Base-by-base conservation (phyloP, 306 rosid genomes). In the Senna siamea region DNA sequence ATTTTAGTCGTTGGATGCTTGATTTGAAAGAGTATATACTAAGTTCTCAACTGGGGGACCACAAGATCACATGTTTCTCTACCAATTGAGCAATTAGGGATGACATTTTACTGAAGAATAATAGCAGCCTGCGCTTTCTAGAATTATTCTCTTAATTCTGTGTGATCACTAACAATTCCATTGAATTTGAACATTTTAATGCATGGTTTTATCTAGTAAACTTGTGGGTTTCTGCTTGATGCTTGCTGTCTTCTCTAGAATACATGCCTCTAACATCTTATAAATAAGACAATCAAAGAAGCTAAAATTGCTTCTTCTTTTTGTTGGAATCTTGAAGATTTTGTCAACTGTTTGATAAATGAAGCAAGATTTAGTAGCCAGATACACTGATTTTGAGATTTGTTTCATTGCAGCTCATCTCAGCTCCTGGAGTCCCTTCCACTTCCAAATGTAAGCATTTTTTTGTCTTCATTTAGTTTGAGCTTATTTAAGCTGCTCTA, bases 401-500 rank as follows among this genome's bases (percentile, higher is more conserved):
- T 75, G 59, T 73, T 79, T 88, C 53, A 8, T 75, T 79, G 87
- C 93, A 95, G 99, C 79, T 84, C 98, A 75, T 92, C 98, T 72
- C 99, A 95, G 82, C 91, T 92, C 69, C 69, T 92, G 84, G 99
- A 95, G 79, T 76, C 92, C 59, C 98, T 92, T 69, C 93, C 85
- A 11, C 97, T 95, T 63, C 92, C 98, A 73, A 92, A 95, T 76
- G 99, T 95, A 76, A 84, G 91, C 66, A 76, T 52, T 38, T 40
- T 50, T 43, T 38, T 67, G 9, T 23, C 64, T 77, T 69, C 28
- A 78, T 44, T 70, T 18, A 70, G 26, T 75, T 65, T 51, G 63
- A 79, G 56, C 66, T 56, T 73, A 14, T 40, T 66, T 63, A 70
- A 69, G 20, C 62, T 77, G 71, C 35, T 54, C 56, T 66, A 54